Base-by-base conservation (phyloP, 2,329 filamentous ascomycete species). In the Botrytis cinerea region DNA sequence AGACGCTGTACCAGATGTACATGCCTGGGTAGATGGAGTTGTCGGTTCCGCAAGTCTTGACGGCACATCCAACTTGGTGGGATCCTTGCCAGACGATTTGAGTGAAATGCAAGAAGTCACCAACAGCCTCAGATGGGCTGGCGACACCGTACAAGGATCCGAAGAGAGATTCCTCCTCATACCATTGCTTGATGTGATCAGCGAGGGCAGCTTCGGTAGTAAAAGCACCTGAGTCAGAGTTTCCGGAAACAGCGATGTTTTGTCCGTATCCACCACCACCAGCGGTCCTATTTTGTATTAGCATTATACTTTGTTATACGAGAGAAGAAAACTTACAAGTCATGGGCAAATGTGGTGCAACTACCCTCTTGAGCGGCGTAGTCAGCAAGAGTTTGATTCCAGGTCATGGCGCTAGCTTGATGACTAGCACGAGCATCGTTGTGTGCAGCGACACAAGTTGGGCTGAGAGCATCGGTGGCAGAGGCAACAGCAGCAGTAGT, bases 371-470 rank as follows among this genome's bases (percentile, higher is more conserved):
- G 83, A 67, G 84, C 77, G 60, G 94, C 94, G 75, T 87, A 93
- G 72, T 81, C 80, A 72, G 90, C 92, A 72, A 94, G 88, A 61
- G 84, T 84, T 14, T 84, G 80, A 78, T 91, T 87, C 92, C 93
- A 98, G 69, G 80, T 81, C 63, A 98, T 80, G 62, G 84, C 87
- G 35, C 83, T 80, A 51, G 89, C 90, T 28, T 91, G 91, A 87
- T 98, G 94, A 85, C 96, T 97, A 80, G 86, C 82, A 76, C 96
- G 95, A 84, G 96, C 93, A 71, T 91, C 80, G 85, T 98, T 98
- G 90, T 98, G 96, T 81, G 72, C 71, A 62, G 74, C 32, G 46
- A 75, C 68, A 64, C 74, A 63, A 70, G 78, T 73, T 66, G 77
- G 70, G 20, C 2, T 71, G 32, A 63, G 38, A 73, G 64, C 66